Percentiles rank a stretch among this genome's conserved stretches.
Conservation (phyloP, 1,284 basidiomycete species). For the Inonotus obliquus region DNA sequence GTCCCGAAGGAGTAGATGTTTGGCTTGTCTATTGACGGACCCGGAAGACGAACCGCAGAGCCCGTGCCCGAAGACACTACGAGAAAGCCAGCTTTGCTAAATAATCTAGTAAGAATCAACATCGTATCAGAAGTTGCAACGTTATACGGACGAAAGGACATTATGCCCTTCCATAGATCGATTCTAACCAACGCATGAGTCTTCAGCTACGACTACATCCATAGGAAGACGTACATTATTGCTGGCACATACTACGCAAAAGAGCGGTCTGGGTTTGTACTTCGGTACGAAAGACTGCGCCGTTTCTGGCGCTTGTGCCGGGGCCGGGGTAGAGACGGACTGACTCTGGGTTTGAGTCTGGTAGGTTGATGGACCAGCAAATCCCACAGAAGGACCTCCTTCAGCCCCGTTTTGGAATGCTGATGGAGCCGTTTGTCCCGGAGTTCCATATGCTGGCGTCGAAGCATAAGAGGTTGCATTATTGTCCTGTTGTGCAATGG, state of each 20-base stretch:
- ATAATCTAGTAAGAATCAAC: not conserved
- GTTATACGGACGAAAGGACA: slow-evolving; percentile 68
- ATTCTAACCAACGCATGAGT: slow-evolving; percentile 55
- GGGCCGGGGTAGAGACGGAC: slow-evolving; percentile 18
- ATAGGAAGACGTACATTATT: slow-evolving; percentile 69
- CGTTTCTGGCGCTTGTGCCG: slow-evolving; percentile 11
- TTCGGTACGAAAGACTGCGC: slow-evolving; percentile 4
- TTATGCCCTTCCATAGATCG: slow-evolving; percentile 99
- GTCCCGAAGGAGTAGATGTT: slow-evolving; percentile 98
- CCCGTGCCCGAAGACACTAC: slow-evolving; percentile 96
- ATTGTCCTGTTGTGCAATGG: not conserved
- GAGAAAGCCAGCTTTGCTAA: slow-evolving; percentile 81
- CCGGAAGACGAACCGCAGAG: slow-evolving; percentile 93
- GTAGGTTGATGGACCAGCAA: slow-evolving; percentile 26
- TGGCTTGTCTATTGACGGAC: slow-evolving; percentile 94
- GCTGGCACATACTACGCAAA: slow-evolving; percentile 97
- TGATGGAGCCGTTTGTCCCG: not conserved
- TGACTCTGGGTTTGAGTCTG: slow-evolving; percentile 37
- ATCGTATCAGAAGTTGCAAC: not conserved
- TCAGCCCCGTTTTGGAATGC: not conserved
- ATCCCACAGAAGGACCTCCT: not conserved
- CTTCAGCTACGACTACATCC: slow-evolving; percentile 4
- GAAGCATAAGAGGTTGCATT: not conserved
- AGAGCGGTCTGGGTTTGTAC: slow-evolving; percentile 70
- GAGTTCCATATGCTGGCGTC: not conserved